phyloP scores from a whole-genome alignment of 106 monocot species.

The Platanthera zijinensis region DNA sequence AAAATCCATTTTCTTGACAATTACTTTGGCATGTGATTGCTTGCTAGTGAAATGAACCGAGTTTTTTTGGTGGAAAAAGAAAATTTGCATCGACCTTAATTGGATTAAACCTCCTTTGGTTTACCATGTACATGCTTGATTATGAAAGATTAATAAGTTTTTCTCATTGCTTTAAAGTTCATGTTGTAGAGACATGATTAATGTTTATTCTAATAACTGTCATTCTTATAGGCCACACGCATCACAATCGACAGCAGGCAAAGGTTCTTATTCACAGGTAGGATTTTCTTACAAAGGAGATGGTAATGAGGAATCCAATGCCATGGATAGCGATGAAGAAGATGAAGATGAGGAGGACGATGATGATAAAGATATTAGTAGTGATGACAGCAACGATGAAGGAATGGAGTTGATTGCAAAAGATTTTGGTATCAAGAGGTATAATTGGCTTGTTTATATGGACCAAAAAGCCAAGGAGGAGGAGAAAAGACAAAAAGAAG shows the following conservation, averaged over 20 bases:
- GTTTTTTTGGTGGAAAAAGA: neutral
- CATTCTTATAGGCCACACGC: conserved; percentile 32
- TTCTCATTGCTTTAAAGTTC: neutral
- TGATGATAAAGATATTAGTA: conserved; percentile 87
- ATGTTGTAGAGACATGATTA: neutral
- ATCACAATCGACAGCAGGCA: conserved; percentile 49
- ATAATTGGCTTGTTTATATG: conserved; percentile 98
- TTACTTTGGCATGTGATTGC: neutral
- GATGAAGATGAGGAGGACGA: conserved; percentile 84
- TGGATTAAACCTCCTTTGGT: neutral
- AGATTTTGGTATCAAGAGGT: conserved; percentile 96
- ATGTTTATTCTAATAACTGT: neutral
- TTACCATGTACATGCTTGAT: neutral
- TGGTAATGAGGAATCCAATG: conserved; percentile 49
- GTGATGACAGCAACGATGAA: conserved; percentile 95
- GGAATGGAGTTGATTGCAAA: conserved; percentile 83
- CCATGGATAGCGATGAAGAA: conserved; percentile 50
- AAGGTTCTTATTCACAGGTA: conserved; percentile 93
- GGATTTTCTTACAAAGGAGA: conserved; percentile 89
- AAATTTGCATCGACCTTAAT: neutral
- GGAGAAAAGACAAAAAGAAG: conserved; percentile 92
- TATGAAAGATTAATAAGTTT: neutral
- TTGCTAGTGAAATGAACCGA: neutral
- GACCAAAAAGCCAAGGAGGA: conserved; percentile 97
- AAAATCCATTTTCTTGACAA: neutral